A percentile compares a stretch with the other conserved stretches of the same genome.
phyloP scores from a whole-genome alignment of 176 grass and related monocot species.

The Raddia distichophylla region DNA sequence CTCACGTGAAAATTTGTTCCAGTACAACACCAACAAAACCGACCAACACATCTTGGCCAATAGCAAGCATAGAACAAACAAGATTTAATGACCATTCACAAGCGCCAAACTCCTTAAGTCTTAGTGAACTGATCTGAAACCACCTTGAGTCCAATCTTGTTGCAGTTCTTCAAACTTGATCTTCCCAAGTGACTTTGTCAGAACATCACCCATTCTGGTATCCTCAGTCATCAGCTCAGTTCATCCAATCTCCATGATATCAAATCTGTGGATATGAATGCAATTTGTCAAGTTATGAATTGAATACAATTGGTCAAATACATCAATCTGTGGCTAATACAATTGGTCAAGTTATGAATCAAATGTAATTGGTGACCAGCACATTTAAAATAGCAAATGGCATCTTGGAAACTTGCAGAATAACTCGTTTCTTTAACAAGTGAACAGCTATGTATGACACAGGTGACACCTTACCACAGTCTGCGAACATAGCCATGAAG shows the following conservation, averaged over 20 bases:
- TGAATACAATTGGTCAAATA: neutral
- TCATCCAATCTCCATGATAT: neutral
- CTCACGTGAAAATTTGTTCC: no score
- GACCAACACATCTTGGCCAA: no score
- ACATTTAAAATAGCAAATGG: neutral
- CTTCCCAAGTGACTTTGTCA: no score
- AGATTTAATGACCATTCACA: no score
- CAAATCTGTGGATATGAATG: neutral
- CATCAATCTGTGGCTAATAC: neutral
- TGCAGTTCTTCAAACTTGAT: no score
- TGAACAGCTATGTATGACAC: neutral
- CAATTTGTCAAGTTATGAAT: neutral
- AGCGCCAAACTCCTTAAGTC: no score
- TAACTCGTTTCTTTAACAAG: neutral
- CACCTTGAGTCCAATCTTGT: no score
- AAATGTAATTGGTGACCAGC: neutral
- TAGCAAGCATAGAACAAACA: no score
- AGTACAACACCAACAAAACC: no score
- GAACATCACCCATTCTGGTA: no score
- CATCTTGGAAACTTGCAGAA: neutral
- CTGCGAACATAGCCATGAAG: constrained; percentile 50
- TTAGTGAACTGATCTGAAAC: no score
- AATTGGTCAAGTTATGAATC: no score
- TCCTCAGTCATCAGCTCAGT: constrained; percentile 1
- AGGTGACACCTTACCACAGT: constrained; percentile 48